Conservation (phyloP, 1,139 yeast genomes). For the Nadsonia commutata region DNA sequence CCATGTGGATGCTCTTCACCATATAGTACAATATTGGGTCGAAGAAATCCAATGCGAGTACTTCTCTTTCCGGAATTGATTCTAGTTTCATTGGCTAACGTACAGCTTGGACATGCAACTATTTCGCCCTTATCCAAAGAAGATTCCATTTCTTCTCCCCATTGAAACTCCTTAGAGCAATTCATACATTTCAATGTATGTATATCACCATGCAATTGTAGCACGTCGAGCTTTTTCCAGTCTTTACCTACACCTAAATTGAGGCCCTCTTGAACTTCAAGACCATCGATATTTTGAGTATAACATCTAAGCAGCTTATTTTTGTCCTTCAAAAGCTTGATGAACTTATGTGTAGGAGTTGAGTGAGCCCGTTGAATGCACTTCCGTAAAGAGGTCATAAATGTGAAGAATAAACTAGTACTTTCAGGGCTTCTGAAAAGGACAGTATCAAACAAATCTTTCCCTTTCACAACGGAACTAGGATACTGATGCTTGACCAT, state of each 20-base stretch:
- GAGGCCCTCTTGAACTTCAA: constrained; percentile 36
- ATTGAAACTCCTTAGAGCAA: constrained; percentile 35
- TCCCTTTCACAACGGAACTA: constrained; percentile 41
- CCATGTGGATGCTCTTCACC: constrained; percentile 85
- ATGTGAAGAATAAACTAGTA: constrained; percentile 51
- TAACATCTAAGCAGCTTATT: constrained; percentile 57
- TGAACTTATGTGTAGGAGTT: constrained; percentile 55
- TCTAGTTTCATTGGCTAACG: constrained; percentile 36
- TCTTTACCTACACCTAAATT: constrained; percentile 32
- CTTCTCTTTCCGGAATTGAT: constrained; percentile 50
- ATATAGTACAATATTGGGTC: constrained; percentile 74
- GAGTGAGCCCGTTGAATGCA: constrained; percentile 49
- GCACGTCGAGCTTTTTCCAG: constrained; percentile 32
- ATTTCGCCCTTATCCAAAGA: constrained; percentile 15
- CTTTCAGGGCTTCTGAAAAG: constrained; percentile 56
- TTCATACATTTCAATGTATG: constrained; percentile 60
- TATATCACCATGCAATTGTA: constrained; percentile 73
- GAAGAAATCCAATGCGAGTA: constrained; percentile 59
- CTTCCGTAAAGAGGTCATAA: constrained; percentile 48
- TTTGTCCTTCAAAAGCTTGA: constrained; percentile 43
- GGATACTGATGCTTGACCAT: constrained; percentile 33
- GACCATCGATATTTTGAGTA: constrained; percentile 31
- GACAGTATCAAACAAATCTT: constrained; percentile 65
- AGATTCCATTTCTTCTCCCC: constrained; percentile 11
- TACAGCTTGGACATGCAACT: constrained; percentile 44